Evolutionary conservation across 2,329 filamentous ascomycete genomes (phyloP).

Genomic region (Ophiostoma australiae): DNA sequence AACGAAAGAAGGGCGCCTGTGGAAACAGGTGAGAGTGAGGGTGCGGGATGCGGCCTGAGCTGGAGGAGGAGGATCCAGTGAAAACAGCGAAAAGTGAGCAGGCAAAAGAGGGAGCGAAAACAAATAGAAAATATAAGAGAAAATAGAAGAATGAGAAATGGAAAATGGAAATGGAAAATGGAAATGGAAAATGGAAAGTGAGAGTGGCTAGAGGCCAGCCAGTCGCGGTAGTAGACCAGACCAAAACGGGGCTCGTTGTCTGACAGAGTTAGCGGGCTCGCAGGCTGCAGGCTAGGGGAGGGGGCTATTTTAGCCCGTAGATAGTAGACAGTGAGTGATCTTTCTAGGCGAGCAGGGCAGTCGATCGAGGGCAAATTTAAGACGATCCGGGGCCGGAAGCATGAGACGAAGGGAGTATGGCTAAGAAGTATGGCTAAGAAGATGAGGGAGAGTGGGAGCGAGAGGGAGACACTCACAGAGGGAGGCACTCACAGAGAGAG

Average conservation of each 20-base stretch:
- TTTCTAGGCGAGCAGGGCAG: neutral
- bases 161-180: neutral
- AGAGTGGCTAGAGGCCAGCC: neutral
- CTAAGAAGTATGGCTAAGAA: neutral
- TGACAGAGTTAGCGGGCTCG: neutral
- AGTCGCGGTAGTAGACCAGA: neutral
- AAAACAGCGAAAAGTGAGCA: neutral
- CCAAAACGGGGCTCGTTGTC: neutral
- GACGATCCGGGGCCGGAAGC: conserved; percentile 3
- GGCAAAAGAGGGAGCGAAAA: conserved; percentile 7
- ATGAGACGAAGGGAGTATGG: neutral
- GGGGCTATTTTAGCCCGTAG: neutral
- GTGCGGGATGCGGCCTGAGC: conserved; percentile 13
- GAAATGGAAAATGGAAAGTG: neutral
- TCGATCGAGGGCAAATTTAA: neutral
- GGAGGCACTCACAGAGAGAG: neutral
- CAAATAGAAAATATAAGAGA: neutral
- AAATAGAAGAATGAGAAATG: conserved; percentile 11
- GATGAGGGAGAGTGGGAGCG: neutral
- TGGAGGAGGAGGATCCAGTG: conserved; percentile 4
- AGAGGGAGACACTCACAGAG: neutral
- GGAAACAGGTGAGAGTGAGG: neutral
- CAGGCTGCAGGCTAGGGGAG: neutral
- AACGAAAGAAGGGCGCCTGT: neutral
- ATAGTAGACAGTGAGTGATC: neutral